Evolutionary conservation across 1,284 basidiomycete genomes (phyloP), one percentile per base, ranked within the genome.

Genomic region (Apiotrichum mycotoxinovorans): DNA sequence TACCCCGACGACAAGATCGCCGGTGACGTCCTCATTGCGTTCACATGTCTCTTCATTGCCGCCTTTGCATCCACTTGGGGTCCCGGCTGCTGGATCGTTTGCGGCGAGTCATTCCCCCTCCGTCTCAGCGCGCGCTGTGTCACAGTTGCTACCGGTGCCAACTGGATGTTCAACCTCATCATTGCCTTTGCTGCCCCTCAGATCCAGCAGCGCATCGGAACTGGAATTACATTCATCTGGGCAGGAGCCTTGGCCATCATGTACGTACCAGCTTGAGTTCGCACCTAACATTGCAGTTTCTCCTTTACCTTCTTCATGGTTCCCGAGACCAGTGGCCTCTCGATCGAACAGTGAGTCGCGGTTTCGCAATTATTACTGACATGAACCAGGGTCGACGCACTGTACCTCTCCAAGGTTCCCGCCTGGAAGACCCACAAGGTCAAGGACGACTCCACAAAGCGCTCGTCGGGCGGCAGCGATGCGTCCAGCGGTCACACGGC

Each of bases 31-130:
- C 69, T 79, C 52, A 78, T 82, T 65, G 78, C 78, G 37, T 79
- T 80, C 66, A 76, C 74, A 41, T 79, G 78, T 69, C 60, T 80
- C 64, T 81, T 80, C 70, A 71, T 81, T 59, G 78, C 77, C 26
- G 73, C 70, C 26, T 81, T 80, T 65, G 80, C 80, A 12, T 63
- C 73, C 15, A 74, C 74, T 48, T 80, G 77, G 75, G 79, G 78
- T 30, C 78, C 79, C 4, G 74, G 79, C 44, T 76, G 69, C 33
- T 70, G 69, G 73, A 74, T 75, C 55, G 71, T 73, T 37, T 68
- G 66, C 58, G 76, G 74, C 49, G 79, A 80, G 64, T 73, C 77
- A 41, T 79, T 79, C 76, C 76, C 76, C 34, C 72, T 74, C 57
- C 68, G 73, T 42, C 67, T 79, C 23, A 70, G 71, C 14, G 69